Percentiles rank a stretch among this genome's conserved stretches.
Conservation (phyloP, 2,329 filamentous ascomycete species). For the Remersonia thermophila region DNA sequence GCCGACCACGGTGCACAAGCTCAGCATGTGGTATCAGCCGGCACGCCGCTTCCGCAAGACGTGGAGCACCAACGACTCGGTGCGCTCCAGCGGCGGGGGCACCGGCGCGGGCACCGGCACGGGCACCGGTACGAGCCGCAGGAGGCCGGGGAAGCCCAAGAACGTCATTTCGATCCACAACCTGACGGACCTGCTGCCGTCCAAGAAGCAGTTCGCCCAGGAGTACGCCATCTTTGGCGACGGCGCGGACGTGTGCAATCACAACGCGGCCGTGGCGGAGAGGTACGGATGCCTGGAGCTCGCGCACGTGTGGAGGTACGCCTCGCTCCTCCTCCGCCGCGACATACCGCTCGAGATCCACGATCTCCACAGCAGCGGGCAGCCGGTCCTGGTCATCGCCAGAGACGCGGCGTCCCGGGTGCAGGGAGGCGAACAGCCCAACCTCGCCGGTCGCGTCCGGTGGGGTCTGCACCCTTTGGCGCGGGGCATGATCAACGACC, state of each 20-base stretch:
- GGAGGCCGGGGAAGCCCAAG: conserved; percentile 38
- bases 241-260: conserved; percentile 65
- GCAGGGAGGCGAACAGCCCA: conserved; percentile 14
- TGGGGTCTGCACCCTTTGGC: conserved; percentile 57
- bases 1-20: conserved; percentile 48
- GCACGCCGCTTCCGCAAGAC: conserved; percentile 40
- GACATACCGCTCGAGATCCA: conserved; percentile 60
- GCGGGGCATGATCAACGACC: conserved; percentile 44
- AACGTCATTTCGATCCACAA: conserved; percentile 66
- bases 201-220: conserved; percentile 62
- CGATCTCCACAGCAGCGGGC: conserved; percentile 34
- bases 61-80: conserved; percentile 44
- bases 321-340: conserved; percentile 64
- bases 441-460: conserved; percentile 48
- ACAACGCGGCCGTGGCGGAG: conserved; percentile 70
- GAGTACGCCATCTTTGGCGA: conserved; percentile 78
- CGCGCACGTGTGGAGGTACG: conserved; percentile 72
- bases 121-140: conserved; percentile 39
- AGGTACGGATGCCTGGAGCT: conserved; percentile 59
- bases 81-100: conserved; percentile 48
- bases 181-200: conserved; percentile 59
- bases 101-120: conserved; percentile 47
- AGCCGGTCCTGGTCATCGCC: conserved; percentile 58
- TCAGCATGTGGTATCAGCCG: conserved; percentile 44
- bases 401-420: conserved; percentile 42